Evolutionary conservation across 2,329 filamentous ascomycete genomes (phyloP), one percentile per base, ranked within the genome.

Genomic region (Raffaelea albimanens): DNA sequence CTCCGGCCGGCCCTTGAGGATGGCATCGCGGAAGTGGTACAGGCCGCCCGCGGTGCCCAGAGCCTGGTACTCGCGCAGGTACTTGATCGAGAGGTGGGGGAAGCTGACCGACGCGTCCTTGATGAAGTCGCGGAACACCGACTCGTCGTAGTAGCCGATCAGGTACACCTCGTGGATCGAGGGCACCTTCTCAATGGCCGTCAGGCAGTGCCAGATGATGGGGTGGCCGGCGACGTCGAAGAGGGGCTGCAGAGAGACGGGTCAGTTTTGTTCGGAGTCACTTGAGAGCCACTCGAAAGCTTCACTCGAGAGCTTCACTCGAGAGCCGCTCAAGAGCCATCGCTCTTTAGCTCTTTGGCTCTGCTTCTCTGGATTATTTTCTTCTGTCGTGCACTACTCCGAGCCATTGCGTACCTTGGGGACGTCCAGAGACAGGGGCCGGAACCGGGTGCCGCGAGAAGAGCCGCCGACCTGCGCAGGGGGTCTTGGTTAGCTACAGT

Each of bases 11-110:
- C 91, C 90, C 74, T 96, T 97, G 65, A 97, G 81, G 63, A 98
- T 97, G 56, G 88, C 88, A 78, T 98, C 93, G 63, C 93, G 88
- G 82, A 98, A 97, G 72, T 97, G 93, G 77, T 97, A 98, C 41
- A 98, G 80, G 52, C 93, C 93, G 58, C 93, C 93, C 25, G 93
- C 93, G 14, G 93, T 97, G 63, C 93, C 93, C 53, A 98, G 72
- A 50, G 93, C 90, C 67, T 95, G 85, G 72, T 98, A 98, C 74
- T 98, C 93, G 63, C 93, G 87, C 46, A 98, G 80, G 71, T 98
- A 98, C 67, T 90, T 88, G 70, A 97, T 88, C 59, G 82, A 82
- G 59, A 97, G 81, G 62, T 87, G 80, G 46, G 90, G 88, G 71
- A 95, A 95, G 63, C 87, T 85, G 65, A 80, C 80, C 52, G 82